These are phyloP conservation scores for Brassica incana DNA, from an alignment of 345 rosid species.

Conservation along the genomic window DNA sequence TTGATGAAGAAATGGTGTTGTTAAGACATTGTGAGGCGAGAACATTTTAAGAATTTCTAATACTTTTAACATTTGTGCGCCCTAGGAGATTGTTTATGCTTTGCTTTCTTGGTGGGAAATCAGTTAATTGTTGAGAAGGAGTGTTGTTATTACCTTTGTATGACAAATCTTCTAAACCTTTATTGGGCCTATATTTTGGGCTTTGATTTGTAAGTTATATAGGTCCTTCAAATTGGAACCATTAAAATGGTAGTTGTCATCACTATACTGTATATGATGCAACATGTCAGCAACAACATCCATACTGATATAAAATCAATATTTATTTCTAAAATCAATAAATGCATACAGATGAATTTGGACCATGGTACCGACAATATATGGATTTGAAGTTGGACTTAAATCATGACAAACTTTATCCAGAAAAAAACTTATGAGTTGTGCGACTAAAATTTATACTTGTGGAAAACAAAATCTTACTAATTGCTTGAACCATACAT, in stretches of 20 bases:
- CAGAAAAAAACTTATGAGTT: background rate
- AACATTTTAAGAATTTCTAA: background rate
- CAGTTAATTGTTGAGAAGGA: background rate
- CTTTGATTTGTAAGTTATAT: conserved; percentile 13
- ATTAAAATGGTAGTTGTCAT: conserved; percentile 1
- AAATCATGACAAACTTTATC: background rate
- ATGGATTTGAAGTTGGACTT: conserved; percentile 8
- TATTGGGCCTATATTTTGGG: conserved; percentile 29
- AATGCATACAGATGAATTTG: conserved; percentile 30
- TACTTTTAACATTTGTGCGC: background rate
- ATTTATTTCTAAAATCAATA: background rate
- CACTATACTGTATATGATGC: background rate
- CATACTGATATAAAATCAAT: background rate
- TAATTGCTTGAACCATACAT: background rate
- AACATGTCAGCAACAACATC: conserved; percentile 11
- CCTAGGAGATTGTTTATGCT: conserved; percentile 14
- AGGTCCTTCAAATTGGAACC: background rate
- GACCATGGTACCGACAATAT: background rate
- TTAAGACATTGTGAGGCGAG: background rate
- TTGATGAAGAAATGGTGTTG: background rate
- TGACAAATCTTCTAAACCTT: background rate
- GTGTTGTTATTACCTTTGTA: background rate
- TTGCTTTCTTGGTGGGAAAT: background rate
- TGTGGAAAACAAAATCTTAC: background rate
- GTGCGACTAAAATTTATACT: background rate